These are phyloP conservation scores for Globisporangium alternatum DNA, from an alignment of 352 stramenopile species.

Conservation along the genomic window DNA sequence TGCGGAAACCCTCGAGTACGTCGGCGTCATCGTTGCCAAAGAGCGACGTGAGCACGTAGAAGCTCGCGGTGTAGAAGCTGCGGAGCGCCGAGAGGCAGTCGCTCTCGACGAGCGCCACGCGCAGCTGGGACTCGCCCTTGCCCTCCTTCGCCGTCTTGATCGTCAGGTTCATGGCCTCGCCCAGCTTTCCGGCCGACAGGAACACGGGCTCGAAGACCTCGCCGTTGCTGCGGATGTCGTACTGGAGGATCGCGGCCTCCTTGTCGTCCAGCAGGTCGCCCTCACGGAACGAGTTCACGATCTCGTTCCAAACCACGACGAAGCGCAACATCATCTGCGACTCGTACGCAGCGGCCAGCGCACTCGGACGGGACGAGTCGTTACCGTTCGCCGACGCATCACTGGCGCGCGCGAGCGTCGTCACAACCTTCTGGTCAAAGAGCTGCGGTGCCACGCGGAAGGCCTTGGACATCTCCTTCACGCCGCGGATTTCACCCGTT, in stretches of 20 bases:
- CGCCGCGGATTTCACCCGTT: constrained; percentile 62
- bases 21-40: constrained; percentile 81
- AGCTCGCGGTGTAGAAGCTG: constrained; percentile 80
- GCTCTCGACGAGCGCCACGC: constrained; percentile 72
- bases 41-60: constrained; percentile 68
- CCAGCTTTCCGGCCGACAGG: constrained; percentile 80
- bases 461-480: constrained; percentile 73
- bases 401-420: constrained; percentile 46
- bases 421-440: constrained; percentile 82
- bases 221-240: constrained; percentile 82
- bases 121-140: constrained; percentile 77
- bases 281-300: constrained; percentile 79
- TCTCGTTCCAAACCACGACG: constrained; percentile 81
- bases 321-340: constrained; percentile 84
- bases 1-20: constrained; percentile 72
- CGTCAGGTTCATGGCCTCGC: constrained; percentile 62
- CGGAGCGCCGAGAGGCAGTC: constrained; percentile 79
- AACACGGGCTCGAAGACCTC: constrained; percentile 87
- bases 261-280: constrained; percentile 75
- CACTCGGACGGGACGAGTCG: constrained; percentile 42
- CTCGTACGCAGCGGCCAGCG: constrained; percentile 54
- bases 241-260: constrained; percentile 74
- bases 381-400: constrained; percentile 46
- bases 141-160: constrained; percentile 75
- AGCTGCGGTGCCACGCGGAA: constrained; percentile 71